Base-by-base conservation (phyloP, 352 stramenopile genomes). In the Globisporangium apiculatum region DNA sequence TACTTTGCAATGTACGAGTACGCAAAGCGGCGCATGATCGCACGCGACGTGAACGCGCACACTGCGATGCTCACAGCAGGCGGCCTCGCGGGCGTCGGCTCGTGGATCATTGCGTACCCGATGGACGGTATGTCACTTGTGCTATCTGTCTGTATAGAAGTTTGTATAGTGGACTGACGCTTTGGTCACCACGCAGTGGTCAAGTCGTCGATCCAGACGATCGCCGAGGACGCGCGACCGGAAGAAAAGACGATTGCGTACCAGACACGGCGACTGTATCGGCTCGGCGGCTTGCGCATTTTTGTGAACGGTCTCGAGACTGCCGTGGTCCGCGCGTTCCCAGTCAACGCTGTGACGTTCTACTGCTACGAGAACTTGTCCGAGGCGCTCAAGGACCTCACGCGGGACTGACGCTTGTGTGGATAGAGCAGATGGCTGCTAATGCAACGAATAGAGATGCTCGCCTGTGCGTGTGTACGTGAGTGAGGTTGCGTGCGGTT, bases 1-100 rank as follows among this genome's bases (percentile, higher is more conserved):
- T 95, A 95, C 66, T 95, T 93, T 65, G 83, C 65, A 57, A 68
- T 83, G 24, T 95, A 95, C 69, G 85, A 95, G 63, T 79, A 76
- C 55, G 66, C 72, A 42, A 93, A 92, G 70, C 83, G 83, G 54
- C 69, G 62, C 52, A 84, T 95, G 73, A 71, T 88, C 36, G 71
- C 73, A 43, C 60, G 61, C 6, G 64, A 66, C 18, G 72, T 87
- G 48, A 89, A 73, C 55, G 56, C 73, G 6, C 73, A 87, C 47
- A 76, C 83, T 11, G 78, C 83, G 51, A 93, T 95, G 83, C 68
- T 95, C 41, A 87, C 75, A n/a, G 83, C 85, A 24, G 85, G 85
- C 36, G 85, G 85, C 14, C 59, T 84, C 56, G 79, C 85, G 40
- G 85, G 85, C 57, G 81, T 93, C 51, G 75, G 74, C 41, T 91